phyloP scores from a whole-genome alignment of 768 basidiomycete genomes.

The Crepidotus variabilis region DNA sequence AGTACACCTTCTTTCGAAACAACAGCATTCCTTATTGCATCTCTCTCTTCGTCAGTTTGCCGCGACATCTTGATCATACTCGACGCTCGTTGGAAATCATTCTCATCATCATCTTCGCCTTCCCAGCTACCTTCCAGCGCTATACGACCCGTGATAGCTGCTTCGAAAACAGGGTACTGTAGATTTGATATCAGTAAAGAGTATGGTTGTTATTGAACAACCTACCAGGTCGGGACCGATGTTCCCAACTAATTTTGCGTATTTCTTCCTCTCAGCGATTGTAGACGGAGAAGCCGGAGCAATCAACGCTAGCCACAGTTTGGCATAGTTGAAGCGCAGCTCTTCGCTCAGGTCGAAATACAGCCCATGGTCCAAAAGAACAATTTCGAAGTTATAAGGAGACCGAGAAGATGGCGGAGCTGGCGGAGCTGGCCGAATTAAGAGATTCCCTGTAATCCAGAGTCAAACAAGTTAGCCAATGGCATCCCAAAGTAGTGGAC shows the following conservation, averaged over 20 bases:
- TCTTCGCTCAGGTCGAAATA: conserved; percentile 88
- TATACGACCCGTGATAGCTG: conserved; percentile 88
- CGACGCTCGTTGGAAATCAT: conserved; percentile 57
- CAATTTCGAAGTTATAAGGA: conserved; percentile 95
- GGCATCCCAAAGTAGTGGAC: background rate
- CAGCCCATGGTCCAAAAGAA: conserved; percentile 88
- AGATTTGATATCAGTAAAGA: background rate
- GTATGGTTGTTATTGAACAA: conserved; percentile 7
- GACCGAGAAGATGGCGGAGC: conserved; percentile 59
- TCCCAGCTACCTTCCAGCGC: conserved; percentile 64
- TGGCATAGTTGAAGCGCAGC: conserved; percentile 79
- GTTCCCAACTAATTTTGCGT: conserved; percentile 89
- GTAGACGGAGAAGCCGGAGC: conserved; percentile 63
- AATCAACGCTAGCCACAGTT: conserved; percentile 90
- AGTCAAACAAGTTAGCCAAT: background rate
- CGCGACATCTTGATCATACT: conserved; percentile 73
- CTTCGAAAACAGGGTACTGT: conserved; percentile 92
- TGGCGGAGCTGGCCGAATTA: conserved; percentile 73
- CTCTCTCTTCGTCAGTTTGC: conserved; percentile 75
- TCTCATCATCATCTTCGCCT: conserved; percentile 33
- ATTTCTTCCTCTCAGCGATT: conserved; percentile 70
- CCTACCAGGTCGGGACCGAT: conserved; percentile 81
- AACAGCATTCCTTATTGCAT: conserved; percentile 79
- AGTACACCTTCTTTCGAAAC: conserved; percentile 80
- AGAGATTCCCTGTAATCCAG: conserved; percentile 66